Evolutionary conservation across 2,329 filamentous ascomycete genomes (phyloP).

Genomic region (Phialemoniopsis sp.): DNA sequence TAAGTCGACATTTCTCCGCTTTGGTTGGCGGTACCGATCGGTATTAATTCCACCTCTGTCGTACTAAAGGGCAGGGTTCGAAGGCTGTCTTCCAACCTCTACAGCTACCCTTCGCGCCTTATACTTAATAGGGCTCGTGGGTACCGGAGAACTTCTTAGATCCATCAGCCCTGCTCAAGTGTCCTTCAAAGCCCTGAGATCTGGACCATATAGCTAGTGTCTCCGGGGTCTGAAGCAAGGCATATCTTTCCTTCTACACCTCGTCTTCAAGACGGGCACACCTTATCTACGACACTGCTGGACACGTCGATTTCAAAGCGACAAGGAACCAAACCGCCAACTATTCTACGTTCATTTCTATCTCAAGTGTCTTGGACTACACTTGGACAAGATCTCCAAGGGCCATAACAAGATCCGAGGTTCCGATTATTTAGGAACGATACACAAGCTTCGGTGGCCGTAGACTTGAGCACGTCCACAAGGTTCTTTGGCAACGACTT

Average conservation of each 20-base stretch:
- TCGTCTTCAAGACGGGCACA: constrained; percentile 1
- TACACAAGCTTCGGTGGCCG: too few relatives aligned
- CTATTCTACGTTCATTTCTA: too few relatives aligned
- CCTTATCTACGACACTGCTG: too few relatives aligned
- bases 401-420: too few relatives aligned
- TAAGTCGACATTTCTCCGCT: constrained; percentile 42
- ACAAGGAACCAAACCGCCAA: too few relatives aligned
- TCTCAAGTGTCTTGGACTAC: too few relatives aligned
- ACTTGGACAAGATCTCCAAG: too few relatives aligned
- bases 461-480: too few relatives aligned
- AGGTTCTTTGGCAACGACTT: too few relatives aligned
- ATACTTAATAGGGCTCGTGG: constrained; percentile 36
- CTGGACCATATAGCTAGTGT: constrained; percentile 27
- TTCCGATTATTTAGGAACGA: too few relatives aligned
- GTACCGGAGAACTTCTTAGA: constrained; percentile 28
- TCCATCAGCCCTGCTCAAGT: constrained; percentile 34
- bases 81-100: constrained; percentile 28
- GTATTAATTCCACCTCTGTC: constrained; percentile 45
- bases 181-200: constrained; percentile 30
- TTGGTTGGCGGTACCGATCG: constrained; percentile 34
- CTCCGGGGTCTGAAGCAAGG: constrained; percentile 16
- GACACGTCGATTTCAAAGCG: too few relatives aligned
- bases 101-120: constrained; percentile 31
- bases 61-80: constrained; percentile 34
- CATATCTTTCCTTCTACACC: constrained; percentile 20